Evolutionary conservation across 1,139 yeast genomes (phyloP), one percentile per base, ranked within the genome.

Genomic region (Ashbya aceris): DNA sequence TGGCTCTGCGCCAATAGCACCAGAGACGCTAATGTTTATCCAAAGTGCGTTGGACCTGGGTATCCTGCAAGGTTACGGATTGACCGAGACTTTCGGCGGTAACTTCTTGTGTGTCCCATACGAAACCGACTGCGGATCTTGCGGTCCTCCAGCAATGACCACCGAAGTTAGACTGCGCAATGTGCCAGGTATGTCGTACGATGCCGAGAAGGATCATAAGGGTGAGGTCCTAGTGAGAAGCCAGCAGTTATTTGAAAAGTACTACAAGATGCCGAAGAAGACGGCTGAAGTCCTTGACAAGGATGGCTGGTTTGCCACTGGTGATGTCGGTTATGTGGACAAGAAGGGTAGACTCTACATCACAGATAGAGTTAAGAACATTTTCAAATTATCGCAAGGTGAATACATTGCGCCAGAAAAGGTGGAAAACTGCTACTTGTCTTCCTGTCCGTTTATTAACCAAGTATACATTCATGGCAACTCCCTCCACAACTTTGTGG

Each of bases 391-490:
- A 53, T 74, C 89, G 1, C 93, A 83, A 61, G 93, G 93, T 46
- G 93, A 83, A 61, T 83, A 83, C 60, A 76, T 83, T 42, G 80
- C 87, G 2, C 89, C 91, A 2, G 93, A 83, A 57, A 78, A 76
- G 60, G 77, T 83, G 48, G 93, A 83, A 56, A 79, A 77, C 55
- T 65, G 67, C 20, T 81, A 82, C 54, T 64, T 79, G 37, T 70
- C 83, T 3, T 61, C 67, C 11, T 71, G 75, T 49, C 71, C 81
- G 6, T 58, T 73, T 17, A 55, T 75, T 23, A 62, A 74, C 8
- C 87, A 81, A 58, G 56, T 76, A 12, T 81, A 71, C 56, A 74
- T 76, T n/a, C 74, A 80, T 54, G 93, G 93, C n/a, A 77, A 79
- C 53, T 73, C 87, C 0, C 60, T 74, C 26, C 67, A 77, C 52